Conservation (phyloP, 345 rosid genomes). For the Euphorbia tirucalli region DNA sequence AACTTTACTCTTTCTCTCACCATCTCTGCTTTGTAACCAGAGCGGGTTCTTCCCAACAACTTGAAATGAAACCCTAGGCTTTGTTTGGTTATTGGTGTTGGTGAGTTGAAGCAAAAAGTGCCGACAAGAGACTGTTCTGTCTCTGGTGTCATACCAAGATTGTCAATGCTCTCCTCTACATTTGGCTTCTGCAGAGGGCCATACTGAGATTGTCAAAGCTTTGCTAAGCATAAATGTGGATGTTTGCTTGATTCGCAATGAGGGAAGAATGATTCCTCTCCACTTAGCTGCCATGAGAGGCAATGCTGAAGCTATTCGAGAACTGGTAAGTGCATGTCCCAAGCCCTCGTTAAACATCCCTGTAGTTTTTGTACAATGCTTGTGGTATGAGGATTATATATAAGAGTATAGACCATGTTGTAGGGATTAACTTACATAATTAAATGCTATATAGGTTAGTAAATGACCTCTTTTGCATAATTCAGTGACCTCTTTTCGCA, state of each 20-base stretch:
- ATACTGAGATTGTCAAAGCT: constrained; percentile 5
- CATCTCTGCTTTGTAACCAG: constrained; percentile 43
- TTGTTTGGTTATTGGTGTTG: constrained; percentile 13
- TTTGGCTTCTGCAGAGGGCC: constrained; percentile 18
- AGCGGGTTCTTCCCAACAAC: constrained; percentile 72
- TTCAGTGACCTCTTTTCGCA: background rate
- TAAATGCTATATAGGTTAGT: too few relatives aligned
- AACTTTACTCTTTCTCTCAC: constrained; percentile 28
- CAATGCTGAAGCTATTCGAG: background rate
- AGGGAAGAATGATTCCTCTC: constrained; percentile 1
- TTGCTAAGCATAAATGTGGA: background rate
- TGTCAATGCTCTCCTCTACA: constrained; percentile 16
- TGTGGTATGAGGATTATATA: background rate
- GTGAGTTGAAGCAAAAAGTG: constrained; percentile 44
- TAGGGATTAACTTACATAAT: background rate
- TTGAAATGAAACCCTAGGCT: constrained; percentile 48
- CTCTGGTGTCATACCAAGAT: constrained; percentile 43
- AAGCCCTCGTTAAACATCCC: background rate
- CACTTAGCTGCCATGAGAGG: constrained; percentile 12
- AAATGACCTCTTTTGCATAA: too few relatives aligned
- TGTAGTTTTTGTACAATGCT: background rate
- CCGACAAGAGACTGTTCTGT: constrained; percentile 60
- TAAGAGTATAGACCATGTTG: background rate
- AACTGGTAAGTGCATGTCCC: constrained; percentile 2
- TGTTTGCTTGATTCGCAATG: background rate